Base-by-base conservation (phyloP, 1,284 basidiomycete genomes). In the Thelephora terrestris region DNA sequence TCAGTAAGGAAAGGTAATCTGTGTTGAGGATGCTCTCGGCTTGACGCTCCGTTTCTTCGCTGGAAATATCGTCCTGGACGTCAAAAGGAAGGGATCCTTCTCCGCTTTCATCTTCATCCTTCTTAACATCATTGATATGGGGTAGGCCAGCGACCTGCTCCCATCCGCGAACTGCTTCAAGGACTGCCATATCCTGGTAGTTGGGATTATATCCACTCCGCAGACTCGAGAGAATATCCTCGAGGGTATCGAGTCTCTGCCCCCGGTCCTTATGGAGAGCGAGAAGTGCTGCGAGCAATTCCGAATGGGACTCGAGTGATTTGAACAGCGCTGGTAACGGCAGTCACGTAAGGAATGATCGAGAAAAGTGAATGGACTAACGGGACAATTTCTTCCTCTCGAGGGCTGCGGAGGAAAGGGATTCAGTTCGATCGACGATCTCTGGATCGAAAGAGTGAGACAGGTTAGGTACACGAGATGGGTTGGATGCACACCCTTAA, bases 131-230 rank as follows among this genome's bases (percentile, higher is more conserved):
- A 51, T 81, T 76, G 61, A 84, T 80, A 50, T 83, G 81, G 2
- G 79, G 79, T 14, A 85, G 66, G 1, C 81, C 81, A 14, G 80
- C 79, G n/a, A 84, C 78, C 49, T 84, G 79, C 60, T 91, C 88
- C 81, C 91, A 98, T 10, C 92, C 93, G 42, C 92, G 83, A 6
- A 97, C 93, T 16, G 95, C 94, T 56, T 94, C 93, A 38, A 97
- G 81, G 50, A 98, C 95, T 7, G 91, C 94, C 95, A 99, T 98
- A 62, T 99, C 95, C 64, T 95, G 91, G 64, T 97, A 97, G 66
- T 99, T 99, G 20, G 95, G 95, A 65, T 99, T 99, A 71, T 97
- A 98, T 0, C 85, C 85, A 7, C 78, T 76, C 10, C 89, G 79
- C 3, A 99, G 76, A 34, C 84, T 74, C 50, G 84, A 78, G 14